Percentiles rank a stretch among this genome's conserved stretches.
phyloP scores from a whole-genome alignment of 352 stramenopile genomes.

The Peronospora farinosa region DNA sequence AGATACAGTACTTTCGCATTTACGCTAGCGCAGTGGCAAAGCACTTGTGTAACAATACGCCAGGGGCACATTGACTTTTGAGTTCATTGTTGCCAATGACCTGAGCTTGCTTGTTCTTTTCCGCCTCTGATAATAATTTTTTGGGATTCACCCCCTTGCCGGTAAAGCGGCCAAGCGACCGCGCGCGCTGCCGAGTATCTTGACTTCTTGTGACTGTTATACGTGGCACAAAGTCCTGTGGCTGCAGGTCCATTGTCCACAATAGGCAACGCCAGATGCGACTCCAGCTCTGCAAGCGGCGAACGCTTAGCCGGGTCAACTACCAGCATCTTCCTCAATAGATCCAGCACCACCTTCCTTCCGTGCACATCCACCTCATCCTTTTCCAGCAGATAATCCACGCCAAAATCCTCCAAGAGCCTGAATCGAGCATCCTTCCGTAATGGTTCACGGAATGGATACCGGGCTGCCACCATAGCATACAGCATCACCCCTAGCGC shows the following conservation, averaged over 20 bases:
- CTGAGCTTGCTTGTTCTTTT: constrained; percentile 25
- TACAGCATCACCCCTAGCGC: constrained; percentile 79
- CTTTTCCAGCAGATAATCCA: constrained; percentile 64
- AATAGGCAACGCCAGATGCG: constrained; percentile 32
- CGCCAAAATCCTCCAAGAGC: constrained; percentile 47
- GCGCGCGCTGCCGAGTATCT: constrained; percentile 12
- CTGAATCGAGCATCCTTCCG: constrained; percentile 51
- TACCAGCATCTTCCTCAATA: constrained; percentile 49
- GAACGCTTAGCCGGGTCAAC: constrained; percentile 44
- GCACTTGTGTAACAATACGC: constrained; percentile 26
- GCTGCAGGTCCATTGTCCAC: constrained; percentile 8
- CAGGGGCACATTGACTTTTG: constrained; percentile 15
- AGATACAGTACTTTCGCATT: constrained; percentile 13
- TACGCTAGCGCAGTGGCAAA: constrained; percentile 20
- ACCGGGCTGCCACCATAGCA: constrained; percentile 56
- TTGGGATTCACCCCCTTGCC: constrained; percentile 27
- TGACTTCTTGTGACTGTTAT: constrained; percentile 7
- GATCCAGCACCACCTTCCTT: constrained; percentile 38
- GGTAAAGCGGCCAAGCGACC: constrained; percentile 23
- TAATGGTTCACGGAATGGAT: constrained; percentile 55
- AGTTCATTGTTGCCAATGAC: constrained; percentile 8
- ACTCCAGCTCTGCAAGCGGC: constrained; percentile 34
- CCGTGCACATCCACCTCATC: constrained; percentile 44
- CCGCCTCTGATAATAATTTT: constrained; percentile 9
- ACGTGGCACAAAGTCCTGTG: constrained; percentile 2